Evolutionary conservation across 345 rosid species (phyloP).

Genomic region (Carallia brachiata): DNA sequence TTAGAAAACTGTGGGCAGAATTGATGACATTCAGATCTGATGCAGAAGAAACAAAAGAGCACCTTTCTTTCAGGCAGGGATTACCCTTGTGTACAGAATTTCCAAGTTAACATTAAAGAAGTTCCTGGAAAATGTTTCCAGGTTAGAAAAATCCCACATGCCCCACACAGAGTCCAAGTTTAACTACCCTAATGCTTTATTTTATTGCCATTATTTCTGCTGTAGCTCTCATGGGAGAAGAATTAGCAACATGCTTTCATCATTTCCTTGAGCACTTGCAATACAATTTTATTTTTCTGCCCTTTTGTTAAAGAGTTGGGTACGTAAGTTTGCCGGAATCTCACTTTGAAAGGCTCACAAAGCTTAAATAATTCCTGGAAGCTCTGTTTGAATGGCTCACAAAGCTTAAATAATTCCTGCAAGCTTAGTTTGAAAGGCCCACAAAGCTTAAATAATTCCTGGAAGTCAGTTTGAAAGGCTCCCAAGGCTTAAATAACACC

Average conservation of each 20-base stretch:
- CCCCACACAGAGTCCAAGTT: neutral
- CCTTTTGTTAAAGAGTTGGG: constrained; percentile 14
- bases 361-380: constrained; percentile 9
- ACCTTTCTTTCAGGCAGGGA: too few species aligned
- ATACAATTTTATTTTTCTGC: neutral
- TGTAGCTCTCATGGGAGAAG: neutral
- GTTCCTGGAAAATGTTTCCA: too few species aligned
- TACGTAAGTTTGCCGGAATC: constrained; percentile 12
- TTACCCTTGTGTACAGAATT: too few species aligned
- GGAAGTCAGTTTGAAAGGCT: constrained; percentile 1
- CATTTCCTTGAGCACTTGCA: too few species aligned
- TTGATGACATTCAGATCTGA: too few species aligned
- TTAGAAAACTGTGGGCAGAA: too few species aligned
- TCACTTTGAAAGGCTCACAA: constrained; percentile 23
- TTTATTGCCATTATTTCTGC: neutral
- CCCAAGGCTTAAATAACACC: constrained; percentile 9
- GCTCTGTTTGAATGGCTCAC: constrained; percentile 22
- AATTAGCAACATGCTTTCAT: neutral
- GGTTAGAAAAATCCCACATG: too few species aligned
- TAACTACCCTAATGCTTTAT: constrained; percentile 2
- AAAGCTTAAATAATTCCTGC: constrained; percentile 1
- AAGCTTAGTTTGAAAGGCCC: constrained; percentile 3
- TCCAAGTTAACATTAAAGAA: too few species aligned
- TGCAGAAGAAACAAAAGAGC: too few species aligned
- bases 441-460: constrained; percentile 1